A percentile compares a stretch with the other conserved stretches of the same genome.
phyloP scores from a whole-genome alignment of 1,139 yeast genomes.

The Yamadazyma atlantica region DNA sequence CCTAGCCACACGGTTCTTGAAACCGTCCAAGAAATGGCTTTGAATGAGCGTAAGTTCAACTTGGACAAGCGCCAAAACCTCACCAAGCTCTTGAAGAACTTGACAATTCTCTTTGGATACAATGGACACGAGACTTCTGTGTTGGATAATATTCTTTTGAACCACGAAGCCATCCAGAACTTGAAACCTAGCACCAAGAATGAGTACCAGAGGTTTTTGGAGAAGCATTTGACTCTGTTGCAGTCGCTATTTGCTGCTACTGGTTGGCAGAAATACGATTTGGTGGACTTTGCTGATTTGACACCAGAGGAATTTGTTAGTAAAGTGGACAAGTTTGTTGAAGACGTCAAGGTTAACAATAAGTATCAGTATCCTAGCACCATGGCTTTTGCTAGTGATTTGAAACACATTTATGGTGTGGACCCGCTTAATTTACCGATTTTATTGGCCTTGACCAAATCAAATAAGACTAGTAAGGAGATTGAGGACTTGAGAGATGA shows the following conservation, averaged over 20 bases:
- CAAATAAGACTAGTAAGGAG: neutral
- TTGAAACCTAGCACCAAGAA: slow-evolving; percentile 18
- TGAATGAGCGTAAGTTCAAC: slow-evolving; percentile 18
- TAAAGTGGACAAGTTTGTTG: slow-evolving; percentile 7
- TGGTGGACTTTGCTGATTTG: slow-evolving; percentile 14
- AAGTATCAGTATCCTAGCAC: slow-evolving; percentile 9
- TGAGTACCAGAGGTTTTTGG: slow-evolving; percentile 4
- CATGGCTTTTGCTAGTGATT: slow-evolving; percentile 5
- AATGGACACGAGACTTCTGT: slow-evolving; percentile 33
- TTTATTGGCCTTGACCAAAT: slow-evolving; percentile 5
- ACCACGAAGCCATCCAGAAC: slow-evolving; percentile 27
- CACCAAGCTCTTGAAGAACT: slow-evolving; percentile 31
- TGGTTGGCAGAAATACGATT: slow-evolving; percentile 8
- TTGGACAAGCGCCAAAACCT: slow-evolving; percentile 18
- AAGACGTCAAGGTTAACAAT: slow-evolving; percentile 4
- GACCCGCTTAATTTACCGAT: slow-evolving; percentile 11
- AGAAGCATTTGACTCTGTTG: slow-evolving; percentile 4
- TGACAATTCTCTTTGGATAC: slow-evolving; percentile 30
- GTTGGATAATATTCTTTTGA: slow-evolving; percentile 36
- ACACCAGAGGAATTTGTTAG: slow-evolving; percentile 8
- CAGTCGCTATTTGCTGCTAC: slow-evolving; percentile 8
- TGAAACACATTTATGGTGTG: slow-evolving; percentile 6
- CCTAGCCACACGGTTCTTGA: slow-evolving; percentile 12
- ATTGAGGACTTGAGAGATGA: slow-evolving; percentile 3
- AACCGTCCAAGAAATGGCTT: slow-evolving; percentile 14